phyloP scores from a whole-genome alignment of 176 grass and related monocot species.

The Musa schizocarpa region DNA sequence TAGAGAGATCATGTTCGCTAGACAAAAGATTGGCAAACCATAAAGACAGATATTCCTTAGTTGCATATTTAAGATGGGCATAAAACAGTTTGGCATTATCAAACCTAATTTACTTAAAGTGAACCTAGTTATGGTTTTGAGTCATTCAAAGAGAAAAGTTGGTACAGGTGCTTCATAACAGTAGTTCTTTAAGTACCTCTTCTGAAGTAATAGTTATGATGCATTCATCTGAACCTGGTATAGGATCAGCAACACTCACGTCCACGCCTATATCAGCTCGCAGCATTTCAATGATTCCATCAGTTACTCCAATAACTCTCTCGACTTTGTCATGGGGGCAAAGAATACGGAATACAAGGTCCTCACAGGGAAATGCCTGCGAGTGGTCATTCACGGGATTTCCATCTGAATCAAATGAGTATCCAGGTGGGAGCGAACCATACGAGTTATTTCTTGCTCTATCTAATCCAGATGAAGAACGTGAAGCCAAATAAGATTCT shows the following conservation, averaged over 20 bases:
- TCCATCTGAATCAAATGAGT: slow-evolving; percentile 74
- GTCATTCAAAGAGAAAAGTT: neutral
- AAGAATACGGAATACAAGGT: slow-evolving; percentile 86
- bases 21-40: neutral
- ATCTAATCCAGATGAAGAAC: slow-evolving; percentile 25
- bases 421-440: slow-evolving; percentile 52
- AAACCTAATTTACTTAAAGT: neutral
- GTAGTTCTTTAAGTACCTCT: slow-evolving; percentile 50
- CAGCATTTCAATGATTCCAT: slow-evolving; percentile 79
- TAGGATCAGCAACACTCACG: slow-evolving; percentile 62
- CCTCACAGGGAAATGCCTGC: slow-evolving; percentile 41
- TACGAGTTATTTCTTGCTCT: slow-evolving; percentile 44
- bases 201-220: slow-evolving; percentile 65
- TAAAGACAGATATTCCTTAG: neutral
- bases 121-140: neutral
- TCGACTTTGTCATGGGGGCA: slow-evolving; percentile 81
- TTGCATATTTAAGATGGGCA: neutral
- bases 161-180: neutral
- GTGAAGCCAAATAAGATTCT: slow-evolving; percentile 37
- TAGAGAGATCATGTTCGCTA: neutral
- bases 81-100: neutral
- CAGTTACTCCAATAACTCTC: slow-evolving; percentile 38
- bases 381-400: slow-evolving; percentile 42
- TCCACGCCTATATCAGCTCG: slow-evolving; percentile 78
- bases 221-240: slow-evolving; percentile 67